A percentile compares a stretch with the other conserved stretches of the same genome.
These are phyloP conservation scores for Aristolochia contorta DNA, from an alignment of 164 flowering plant genomes.

Conservation along the genomic window DNA sequence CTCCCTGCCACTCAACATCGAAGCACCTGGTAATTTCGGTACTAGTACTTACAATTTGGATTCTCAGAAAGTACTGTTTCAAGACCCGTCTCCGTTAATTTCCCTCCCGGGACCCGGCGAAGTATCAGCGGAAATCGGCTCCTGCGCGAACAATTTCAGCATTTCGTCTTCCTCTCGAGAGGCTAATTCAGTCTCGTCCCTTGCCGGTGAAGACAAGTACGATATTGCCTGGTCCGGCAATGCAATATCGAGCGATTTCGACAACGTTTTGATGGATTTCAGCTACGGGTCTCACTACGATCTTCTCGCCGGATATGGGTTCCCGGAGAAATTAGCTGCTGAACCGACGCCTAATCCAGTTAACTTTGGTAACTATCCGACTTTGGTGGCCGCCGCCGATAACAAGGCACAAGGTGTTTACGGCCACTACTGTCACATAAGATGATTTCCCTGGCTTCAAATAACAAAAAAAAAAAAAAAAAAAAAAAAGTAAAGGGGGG, in stretches of 20 bases:
- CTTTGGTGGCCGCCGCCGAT: conserved; percentile 4
- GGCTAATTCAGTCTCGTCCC: conserved; percentile 6
- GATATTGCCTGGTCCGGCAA: conserved; percentile 11
- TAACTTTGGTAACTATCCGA: conserved; percentile 4
- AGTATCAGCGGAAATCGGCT: conserved; percentile 10
- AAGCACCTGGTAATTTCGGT: conserved; percentile 8
- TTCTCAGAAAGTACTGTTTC: conserved; percentile 4
- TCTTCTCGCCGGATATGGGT: conserved; percentile 8
- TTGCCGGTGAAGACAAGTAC: conserved; percentile 4
- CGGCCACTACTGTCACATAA: conserved; percentile 1
- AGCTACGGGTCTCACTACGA: conserved; percentile 10
- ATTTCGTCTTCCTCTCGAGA: conserved; percentile 11
- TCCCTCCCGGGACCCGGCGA: conserved; percentile 7
- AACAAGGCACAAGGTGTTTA: conserved; percentile 2
- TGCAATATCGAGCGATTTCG: conserved; percentile 7
- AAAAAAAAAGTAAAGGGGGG: not conserved
- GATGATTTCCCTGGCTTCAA: not conserved
- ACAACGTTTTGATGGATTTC: conserved; percentile 14
- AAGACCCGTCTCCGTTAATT: conserved; percentile 5
- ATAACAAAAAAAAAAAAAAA: not conserved
- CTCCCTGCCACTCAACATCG: conserved; percentile 1
- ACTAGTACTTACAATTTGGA: conserved; percentile 6
- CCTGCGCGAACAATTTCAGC: conserved; percentile 8
- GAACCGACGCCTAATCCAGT: conserved; percentile 8
- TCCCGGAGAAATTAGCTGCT: conserved; percentile 11